Evolutionary conservation across 306 rosid species (phyloP), one percentile per base, ranked within the genome.

Genomic region (Medicago ruthenica): DNA sequence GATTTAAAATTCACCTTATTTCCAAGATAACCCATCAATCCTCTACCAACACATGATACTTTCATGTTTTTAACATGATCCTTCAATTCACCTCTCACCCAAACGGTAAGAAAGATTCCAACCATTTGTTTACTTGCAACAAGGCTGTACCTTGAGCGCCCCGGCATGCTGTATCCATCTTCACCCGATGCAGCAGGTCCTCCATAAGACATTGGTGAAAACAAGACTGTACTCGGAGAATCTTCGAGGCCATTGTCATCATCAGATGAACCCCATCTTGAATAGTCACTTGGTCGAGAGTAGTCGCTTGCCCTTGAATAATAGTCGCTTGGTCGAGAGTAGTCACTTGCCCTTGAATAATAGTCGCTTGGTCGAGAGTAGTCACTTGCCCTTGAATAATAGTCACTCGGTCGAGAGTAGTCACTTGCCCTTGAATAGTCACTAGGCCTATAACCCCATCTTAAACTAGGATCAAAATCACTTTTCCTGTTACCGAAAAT

Each of bases 91-190:
- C 97, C 85, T 83, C 88, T 89, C 60, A 96, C 99, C 99, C 99
- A 96, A 53, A 96, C 70, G 34, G 97, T 96, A 62, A 96, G 99
- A 83, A 88, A 96, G 85, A 96, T 89, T 67, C 99, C 98, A 42
- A 96, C 99, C 99, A 96, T 96, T 83, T 96, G 99, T 86, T 96
- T 96, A 75, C 99, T 96, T 74, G 97, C 97, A 76, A 92, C 97
- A 40, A 96, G 86, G 83, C 95, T 87, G 80, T 96, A 92, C 73
- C 90, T 88, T 1, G 98, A 91, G 72, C 80, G 88, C 73, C 94
- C 93, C 7, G 89, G 89, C 87, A 90, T 81, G 79, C 83, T 64
- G 42, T 83, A 68, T 74, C 94, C 97, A 66, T 90, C 97, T 65
- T 95, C 99, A 74, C 83, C 87, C 11, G 91, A 68, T 53, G 89